Base-by-base conservation (phyloP, 2,329 filamentous ascomycete species). In the Aspergillus arachidicola region DNA sequence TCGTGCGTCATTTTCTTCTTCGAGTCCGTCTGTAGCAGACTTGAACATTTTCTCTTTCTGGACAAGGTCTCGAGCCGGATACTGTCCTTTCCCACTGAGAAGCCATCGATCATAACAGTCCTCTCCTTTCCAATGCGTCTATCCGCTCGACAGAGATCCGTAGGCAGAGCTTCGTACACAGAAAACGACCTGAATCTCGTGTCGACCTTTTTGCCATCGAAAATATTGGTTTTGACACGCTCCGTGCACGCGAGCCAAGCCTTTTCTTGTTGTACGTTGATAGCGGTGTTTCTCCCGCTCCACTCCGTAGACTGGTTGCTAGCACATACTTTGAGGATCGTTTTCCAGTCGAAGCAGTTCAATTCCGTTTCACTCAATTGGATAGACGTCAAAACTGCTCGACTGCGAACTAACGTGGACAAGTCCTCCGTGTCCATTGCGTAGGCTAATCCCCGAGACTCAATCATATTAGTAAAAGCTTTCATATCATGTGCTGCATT, bases 171-270 rank as follows among this genome's bases (percentile, higher is more conserved):
- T 72, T 34, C 82, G 78, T 59, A 67, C 51, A 50, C 73, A 67
- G 58, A 71, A 69, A 58, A 57, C 57, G 48, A 60, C 41, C 43
- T 77, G 71, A 19, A 73, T 57, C 57, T 67, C 36, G 73, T 77
- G 7, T 72, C 57, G 57, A 75, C 79, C 26, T 79, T 82, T 66
- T 84, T 83, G 2, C 86, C 86, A 36, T 87, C 81, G 58, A 88
- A 87, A 0, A 88, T 78, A 6, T 84, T 82, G 0, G 83, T 83
- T 68, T 87, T 81, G 1, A 89, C 86, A 7, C 79, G 79, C 66
- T 88, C 86, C 74, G 86, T 83, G 11, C 81, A 79, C 2, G 82
- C 79, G 0, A 89, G 75, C 87, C 86, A 89, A 38, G 80, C 80
- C 59, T 82, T 76, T 67, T 89, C 85, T 12, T 84, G 83, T 6